Evolutionary conservation across 140 eudicot species (phyloP).

Genomic region (Bidens hawaiensis): DNA sequence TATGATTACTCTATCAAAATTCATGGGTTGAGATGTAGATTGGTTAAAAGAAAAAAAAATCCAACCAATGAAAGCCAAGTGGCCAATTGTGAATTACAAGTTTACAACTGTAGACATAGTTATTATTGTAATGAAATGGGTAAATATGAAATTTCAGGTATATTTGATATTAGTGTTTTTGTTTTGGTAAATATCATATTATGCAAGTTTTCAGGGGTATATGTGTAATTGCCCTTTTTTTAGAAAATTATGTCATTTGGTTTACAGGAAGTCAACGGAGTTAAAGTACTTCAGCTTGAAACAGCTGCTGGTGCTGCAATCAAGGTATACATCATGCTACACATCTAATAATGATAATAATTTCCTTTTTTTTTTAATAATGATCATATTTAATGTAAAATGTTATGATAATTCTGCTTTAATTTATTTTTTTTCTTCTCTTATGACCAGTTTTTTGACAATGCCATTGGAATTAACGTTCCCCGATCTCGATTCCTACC

Average conservation of each 20-base stretch:
- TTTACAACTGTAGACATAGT: too few species aligned
- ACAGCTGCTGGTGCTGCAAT: constrained; percentile 99
- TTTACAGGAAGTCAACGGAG: constrained; percentile 79
- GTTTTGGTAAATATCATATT: background rate
- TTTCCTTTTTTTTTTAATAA: background rate
- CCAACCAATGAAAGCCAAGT: too few species aligned
- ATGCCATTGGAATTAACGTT: constrained; percentile 84
- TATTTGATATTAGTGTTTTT: background rate
- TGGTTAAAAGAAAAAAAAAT: too few species aligned
- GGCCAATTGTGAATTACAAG: too few species aligned
- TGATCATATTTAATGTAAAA: background rate
- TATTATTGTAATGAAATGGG: background rate
- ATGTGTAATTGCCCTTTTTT: background rate
- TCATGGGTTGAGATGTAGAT: too few species aligned
- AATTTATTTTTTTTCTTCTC: constrained; percentile 1
- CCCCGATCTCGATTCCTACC: constrained; percentile 99
- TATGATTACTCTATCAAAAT: too few species aligned
- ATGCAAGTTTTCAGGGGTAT: background rate
- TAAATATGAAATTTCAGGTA: background rate
- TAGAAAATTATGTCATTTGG: background rate
- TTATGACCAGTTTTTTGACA: constrained; percentile 65
- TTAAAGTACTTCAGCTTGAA: constrained; percentile 95
- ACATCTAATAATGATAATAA: background rate
- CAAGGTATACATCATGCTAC: constrained; percentile 44
- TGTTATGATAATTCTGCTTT: background rate